phyloP scores from a whole-genome alignment of 305 asterid genomes.

The Caryopteris hybrid region DNA sequence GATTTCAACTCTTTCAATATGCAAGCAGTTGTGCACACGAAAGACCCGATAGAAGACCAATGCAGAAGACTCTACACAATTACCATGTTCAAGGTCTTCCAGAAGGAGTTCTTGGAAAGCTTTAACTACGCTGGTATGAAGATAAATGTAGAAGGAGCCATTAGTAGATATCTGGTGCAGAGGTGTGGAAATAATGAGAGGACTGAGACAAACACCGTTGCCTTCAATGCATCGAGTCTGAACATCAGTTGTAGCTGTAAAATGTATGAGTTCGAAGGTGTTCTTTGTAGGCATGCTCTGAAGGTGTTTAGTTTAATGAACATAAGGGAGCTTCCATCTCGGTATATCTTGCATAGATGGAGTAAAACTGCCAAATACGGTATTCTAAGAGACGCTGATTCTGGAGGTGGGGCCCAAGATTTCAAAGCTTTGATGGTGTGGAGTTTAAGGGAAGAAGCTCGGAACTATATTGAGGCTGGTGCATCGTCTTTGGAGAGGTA shows the following conservation, averaged over 20 bases:
- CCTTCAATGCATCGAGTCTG: slow-evolving; percentile 74
- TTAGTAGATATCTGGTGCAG: slow-evolving; percentile 80
- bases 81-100: slow-evolving; percentile 78
- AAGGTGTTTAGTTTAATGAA: slow-evolving; percentile 88
- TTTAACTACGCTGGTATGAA: slow-evolving; percentile 77
- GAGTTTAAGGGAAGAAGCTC: slow-evolving; percentile 92
- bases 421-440: slow-evolving; percentile 78
- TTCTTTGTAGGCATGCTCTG: slow-evolving; percentile 82
- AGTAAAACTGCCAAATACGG: slow-evolving; percentile 76
- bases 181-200: slow-evolving; percentile 81
- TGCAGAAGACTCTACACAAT: slow-evolving; percentile 80
- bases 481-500: slow-evolving; percentile 71
- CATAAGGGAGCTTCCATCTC: slow-evolving; percentile 83
- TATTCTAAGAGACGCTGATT: slow-evolving; percentile 63
- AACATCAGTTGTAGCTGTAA: slow-evolving; percentile 86
- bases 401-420: slow-evolving; percentile 67
- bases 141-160: slow-evolving; percentile 85
- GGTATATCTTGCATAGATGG: slow-evolving; percentile 84
- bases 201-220: slow-evolving; percentile 53
- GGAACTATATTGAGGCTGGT: slow-evolving; percentile 73
- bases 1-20: slow-evolving; percentile 75
- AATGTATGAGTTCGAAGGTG: slow-evolving; percentile 92
- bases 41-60: slow-evolving; percentile 96
- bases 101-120: slow-evolving; percentile 91
- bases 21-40: slow-evolving; percentile 74